Evolutionary conservation across 495 filamentous ascomycete species (phyloP), one percentile per base, ranked within the genome.

Genomic region (Cladorrhinum samala): DNA sequence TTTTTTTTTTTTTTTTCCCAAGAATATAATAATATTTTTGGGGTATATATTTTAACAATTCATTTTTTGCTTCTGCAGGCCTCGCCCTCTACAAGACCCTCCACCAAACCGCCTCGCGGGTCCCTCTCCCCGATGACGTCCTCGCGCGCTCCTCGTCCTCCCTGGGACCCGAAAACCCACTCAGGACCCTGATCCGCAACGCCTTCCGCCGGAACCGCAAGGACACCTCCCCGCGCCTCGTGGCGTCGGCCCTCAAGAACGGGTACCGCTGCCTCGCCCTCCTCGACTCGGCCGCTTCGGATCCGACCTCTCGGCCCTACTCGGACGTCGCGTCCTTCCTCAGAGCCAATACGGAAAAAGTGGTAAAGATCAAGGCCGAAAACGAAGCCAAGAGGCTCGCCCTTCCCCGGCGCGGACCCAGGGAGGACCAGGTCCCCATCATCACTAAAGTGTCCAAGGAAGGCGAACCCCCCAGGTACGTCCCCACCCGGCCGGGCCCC

Each of bases 61-160:
- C 8, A 41, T 46, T 37, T 44, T 19, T 47, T 18, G 16, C 20
- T 40, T 30, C 5, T 33, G 27, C 56, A 90, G 86, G 85, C 63
- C 72, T 87, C 60, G 81, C 86, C 30, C 83, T 93, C 48, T 91
- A 85, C 66, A 77, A 84, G 58, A 80, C 84, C 25, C 81, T 93
- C 58, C 71, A 90, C 30, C 80, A 77, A 55, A 79, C 80, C 72
- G 82, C 72, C 60, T 62, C 68, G 17, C 71, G 65, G 49, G 62
- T 85, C 46, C 70, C 75, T n/a, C 59, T 76, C 50, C 68, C 56
- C 52, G 60, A 54, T 64, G 69, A 59, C 60, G 72, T 68, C 66
- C 69, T 55, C 36, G 53, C 43, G 45, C 71, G 49, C 61, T 54
- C 46, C 46, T 72, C 52, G 60, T 78, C 55, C 65, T 72, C 59